phyloP scores from a whole-genome alignment of 805 yeast species.

The Metschnikowia similis region DNA sequence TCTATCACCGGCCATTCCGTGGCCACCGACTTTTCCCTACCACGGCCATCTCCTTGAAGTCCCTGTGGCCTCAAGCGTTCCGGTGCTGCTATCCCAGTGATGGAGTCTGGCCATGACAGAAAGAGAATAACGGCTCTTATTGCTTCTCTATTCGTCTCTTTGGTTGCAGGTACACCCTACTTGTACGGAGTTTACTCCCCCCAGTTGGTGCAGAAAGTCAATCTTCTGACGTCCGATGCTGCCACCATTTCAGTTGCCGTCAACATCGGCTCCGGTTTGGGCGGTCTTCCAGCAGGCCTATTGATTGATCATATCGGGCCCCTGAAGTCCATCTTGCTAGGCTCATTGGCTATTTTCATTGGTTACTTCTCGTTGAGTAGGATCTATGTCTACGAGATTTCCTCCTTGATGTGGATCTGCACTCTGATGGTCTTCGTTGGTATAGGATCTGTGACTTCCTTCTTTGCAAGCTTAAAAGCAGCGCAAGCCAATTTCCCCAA shows the following conservation, averaged over 20 bases:
- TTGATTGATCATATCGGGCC: conserved; percentile 63
- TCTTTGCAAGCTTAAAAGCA: conserved; percentile 53
- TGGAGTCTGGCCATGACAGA: neutral
- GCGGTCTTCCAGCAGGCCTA: conserved; percentile 70
- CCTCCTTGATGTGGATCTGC: conserved; percentile 41
- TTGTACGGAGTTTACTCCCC: conserved; percentile 75
- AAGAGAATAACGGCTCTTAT: conserved; percentile 19
- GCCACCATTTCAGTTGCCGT: conserved; percentile 57
- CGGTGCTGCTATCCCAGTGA: neutral
- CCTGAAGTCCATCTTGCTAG: conserved; percentile 46
- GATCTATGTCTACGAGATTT: conserved; percentile 40
- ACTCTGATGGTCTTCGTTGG: conserved; percentile 53
- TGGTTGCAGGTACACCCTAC: conserved; percentile 75
- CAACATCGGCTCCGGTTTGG: conserved; percentile 60
- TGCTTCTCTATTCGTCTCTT: conserved; percentile 44
- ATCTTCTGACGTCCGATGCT: conserved; percentile 55
- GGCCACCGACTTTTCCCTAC: too few relatives aligned
- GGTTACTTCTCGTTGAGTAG: conserved; percentile 52
- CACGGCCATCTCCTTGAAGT: neutral
- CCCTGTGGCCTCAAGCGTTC: neutral
- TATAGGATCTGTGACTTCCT: conserved; percentile 62
- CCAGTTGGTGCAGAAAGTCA: conserved; percentile 54
- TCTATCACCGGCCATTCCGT: too few relatives aligned
- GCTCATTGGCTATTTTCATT: conserved; percentile 48
- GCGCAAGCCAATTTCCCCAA: conserved; percentile 64